Conservation (phyloP, 1,284 basidiomycete genomes). For the Ganoderma boninense region DNA sequence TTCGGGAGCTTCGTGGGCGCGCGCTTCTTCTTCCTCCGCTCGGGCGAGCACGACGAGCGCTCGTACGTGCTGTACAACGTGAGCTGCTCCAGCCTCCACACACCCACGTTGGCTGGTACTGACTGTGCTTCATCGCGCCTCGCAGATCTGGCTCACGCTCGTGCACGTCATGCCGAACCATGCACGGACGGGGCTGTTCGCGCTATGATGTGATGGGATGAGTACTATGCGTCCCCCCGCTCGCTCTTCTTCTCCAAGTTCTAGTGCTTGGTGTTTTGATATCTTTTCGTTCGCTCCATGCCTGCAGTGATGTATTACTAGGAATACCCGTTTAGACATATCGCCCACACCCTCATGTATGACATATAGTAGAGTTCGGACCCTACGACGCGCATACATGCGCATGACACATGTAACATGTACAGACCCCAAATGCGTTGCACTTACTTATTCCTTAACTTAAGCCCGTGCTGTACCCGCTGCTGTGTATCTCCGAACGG, state of each 20-base stretch:
- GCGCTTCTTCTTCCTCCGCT: slow-evolving; percentile 37
- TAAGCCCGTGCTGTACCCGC: not conserved
- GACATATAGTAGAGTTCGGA: not conserved
- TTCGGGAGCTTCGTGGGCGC: slow-evolving; percentile 40
- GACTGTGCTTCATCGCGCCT: not conserved
- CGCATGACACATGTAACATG: not conserved
- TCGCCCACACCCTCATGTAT: not conserved
- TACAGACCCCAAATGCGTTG: not conserved
- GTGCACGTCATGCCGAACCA: slow-evolving; percentile 16
- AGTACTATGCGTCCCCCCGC: not conserved
- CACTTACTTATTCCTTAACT: not conserved
- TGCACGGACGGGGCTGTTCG: slow-evolving; percentile 9
- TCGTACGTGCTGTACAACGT: slow-evolving; percentile 42
- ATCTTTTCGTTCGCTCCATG: not conserved
- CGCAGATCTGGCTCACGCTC: slow-evolving; percentile 17
- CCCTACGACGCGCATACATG: not conserved
- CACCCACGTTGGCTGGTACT: not conserved
- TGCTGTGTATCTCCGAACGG: too few relatives aligned
- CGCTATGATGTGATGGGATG: slow-evolving; percentile 4
- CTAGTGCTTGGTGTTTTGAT: not conserved
- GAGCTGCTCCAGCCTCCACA: slow-evolving; percentile 26
- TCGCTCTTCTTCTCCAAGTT: not conserved
- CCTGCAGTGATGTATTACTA: not conserved
- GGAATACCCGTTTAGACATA: not conserved
- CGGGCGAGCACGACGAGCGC: slow-evolving; percentile 29